These are phyloP conservation scores for Soucietia sequanensis DNA, from an alignment of 805 yeast species.

Conservation along the genomic window DNA sequence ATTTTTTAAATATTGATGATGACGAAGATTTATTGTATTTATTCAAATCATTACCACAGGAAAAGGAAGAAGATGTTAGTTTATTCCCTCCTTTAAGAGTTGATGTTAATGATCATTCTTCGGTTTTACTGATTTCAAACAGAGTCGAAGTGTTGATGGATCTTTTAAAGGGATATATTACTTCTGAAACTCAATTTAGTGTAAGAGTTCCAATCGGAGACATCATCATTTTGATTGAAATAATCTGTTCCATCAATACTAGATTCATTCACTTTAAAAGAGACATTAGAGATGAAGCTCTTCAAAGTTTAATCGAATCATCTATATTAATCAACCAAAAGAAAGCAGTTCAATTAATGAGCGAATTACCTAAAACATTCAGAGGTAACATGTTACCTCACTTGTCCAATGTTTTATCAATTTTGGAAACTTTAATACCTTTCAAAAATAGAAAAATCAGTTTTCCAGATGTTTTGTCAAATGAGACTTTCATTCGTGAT, in stretches of 20 bases:
- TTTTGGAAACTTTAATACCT: constrained; percentile 62
- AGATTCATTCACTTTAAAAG: constrained; percentile 54
- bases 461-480: constrained; percentile 27
- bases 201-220: constrained; percentile 64
- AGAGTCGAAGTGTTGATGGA: constrained; percentile 49
- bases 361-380: constrained; percentile 31
- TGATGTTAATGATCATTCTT: constrained; percentile 56
- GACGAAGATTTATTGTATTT: constrained; percentile 49
- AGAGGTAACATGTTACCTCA: constrained; percentile 46
- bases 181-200: constrained; percentile 53
- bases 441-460: constrained; percentile 35
- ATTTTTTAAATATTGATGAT: constrained; percentile 54
- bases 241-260: constrained; percentile 53
- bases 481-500: constrained; percentile 42
- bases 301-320: constrained; percentile 43
- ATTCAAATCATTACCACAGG: constrained; percentile 33
- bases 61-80: constrained; percentile 13
- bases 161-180: constrained; percentile 36
- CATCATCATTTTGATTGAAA: constrained; percentile 50
- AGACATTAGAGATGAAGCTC: constrained; percentile 55
- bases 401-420: constrained; percentile 46
- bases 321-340: constrained; percentile 46
- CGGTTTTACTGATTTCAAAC: constrained; percentile 50
- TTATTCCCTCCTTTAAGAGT: constrained; percentile 50
- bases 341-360: constrained; percentile 44